Evolutionary conservation across 352 stramenopile genomes (phyloP).

Genomic region (Phytophthora uliginosa): DNA sequence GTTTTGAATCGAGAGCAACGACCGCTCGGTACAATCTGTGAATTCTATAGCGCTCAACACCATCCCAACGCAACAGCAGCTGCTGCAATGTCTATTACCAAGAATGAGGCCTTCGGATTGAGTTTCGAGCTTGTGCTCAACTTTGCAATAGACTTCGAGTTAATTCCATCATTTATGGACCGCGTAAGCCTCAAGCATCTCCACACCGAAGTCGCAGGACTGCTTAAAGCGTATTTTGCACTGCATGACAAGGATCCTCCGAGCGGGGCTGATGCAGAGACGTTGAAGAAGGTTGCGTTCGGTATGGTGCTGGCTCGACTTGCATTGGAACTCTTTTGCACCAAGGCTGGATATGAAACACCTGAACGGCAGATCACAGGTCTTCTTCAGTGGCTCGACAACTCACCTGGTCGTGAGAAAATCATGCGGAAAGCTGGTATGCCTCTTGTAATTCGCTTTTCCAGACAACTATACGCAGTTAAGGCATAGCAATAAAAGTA

Average conservation of each 20-base stretch:
- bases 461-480: conserved; percentile 67
- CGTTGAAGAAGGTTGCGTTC: conserved; percentile 80
- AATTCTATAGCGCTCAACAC: conserved; percentile 77
- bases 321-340: conserved; percentile 75
- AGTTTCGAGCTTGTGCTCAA: conserved; percentile 72
- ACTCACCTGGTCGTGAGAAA: conserved; percentile 74
- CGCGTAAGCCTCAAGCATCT: conserved; percentile 79
- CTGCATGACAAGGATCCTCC: conserved; percentile 61
- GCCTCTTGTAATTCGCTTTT: conserved; percentile 81
- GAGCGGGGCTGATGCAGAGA: conserved; percentile 65
- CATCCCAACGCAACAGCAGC: conserved; percentile 35
- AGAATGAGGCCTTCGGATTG: conserved; percentile 66
- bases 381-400: conserved; percentile 84
- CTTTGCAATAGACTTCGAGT: conserved; percentile 86
- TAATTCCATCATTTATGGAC: conserved; percentile 86
- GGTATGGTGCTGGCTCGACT: conserved; percentile 69
- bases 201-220: conserved; percentile 64
- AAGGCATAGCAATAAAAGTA: conserved; percentile 21
- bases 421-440: conserved; percentile 73
- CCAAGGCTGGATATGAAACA: conserved; percentile 77
- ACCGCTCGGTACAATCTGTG: conserved; percentile 73
- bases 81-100: conserved; percentile 30
- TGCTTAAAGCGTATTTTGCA: conserved; percentile 73
- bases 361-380: conserved; percentile 76
- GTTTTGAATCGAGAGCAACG: conserved; percentile 75